Base-by-base conservation (phyloP, 805 yeast genomes). In the Ogataea haglerorum region DNA sequence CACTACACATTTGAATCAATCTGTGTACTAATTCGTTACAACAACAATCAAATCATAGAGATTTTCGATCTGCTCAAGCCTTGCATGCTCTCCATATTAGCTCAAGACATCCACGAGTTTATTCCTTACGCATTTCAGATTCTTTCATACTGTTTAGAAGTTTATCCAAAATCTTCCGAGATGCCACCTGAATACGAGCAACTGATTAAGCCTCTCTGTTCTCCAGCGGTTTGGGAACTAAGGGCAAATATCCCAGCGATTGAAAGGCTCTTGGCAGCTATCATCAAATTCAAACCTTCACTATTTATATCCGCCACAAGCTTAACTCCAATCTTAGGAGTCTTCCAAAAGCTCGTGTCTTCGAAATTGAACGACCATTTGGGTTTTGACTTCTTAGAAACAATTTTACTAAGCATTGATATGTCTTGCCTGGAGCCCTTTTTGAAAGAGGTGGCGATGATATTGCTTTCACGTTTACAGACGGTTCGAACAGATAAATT, bases 221-320 rank as follows among this genome's bases (percentile, higher is more conserved):
- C 95, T 1, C 97, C 98, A n/a, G 61, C 79, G 6, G 82, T 90
- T 26, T 93, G 99, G 99, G 98, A 93, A 61, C 78, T 76, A 46
- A 74, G 80, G 49, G 99, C 98, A 12, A 93, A 91, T 52, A 80
- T 91, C 25, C 99, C 99, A 2, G 97, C 96, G 2, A 78, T 91
- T 15, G 82, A 95, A 0, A 76, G 96, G 52, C 68, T 93, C 37
- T 67, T 93, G 28, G 74, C 79, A 40, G 80, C 87, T 6, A 80
- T 91, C 15, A 64, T 84, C 24, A 62, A 62, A 32, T 78, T 74
- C 33, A 73, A 72, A 36, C 68, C 75, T 2, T 34, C 55, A 2
- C 55, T 63, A 2, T 74, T 75, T 47, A 63, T 65, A 4, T 49
- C 55, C 14, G 54, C 55, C 16, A 64, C 69, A 49, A 54, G 67